Conservation (phyloP, 2,329 filamentous ascomycete genomes). For the Alternaria metachromatica region DNA sequence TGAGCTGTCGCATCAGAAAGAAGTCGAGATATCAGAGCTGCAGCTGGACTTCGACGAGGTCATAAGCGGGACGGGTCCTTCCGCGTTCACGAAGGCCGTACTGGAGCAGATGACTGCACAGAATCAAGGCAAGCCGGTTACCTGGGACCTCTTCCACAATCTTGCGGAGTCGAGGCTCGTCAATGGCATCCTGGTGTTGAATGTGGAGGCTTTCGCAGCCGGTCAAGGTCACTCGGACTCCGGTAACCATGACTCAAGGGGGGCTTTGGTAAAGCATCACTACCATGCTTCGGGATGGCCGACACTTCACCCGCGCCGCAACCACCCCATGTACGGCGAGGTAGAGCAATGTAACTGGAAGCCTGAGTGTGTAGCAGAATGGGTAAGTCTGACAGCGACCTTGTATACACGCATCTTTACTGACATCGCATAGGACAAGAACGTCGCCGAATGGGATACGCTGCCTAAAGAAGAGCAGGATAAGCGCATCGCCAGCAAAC, state of each 20-base stretch:
- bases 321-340: slow-evolving; percentile 72
- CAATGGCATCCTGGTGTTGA: slow-evolving; percentile 69
- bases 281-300: slow-evolving; percentile 79
- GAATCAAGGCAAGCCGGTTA: slow-evolving; percentile 55
- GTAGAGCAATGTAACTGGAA: slow-evolving; percentile 77
- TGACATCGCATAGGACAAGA: slow-evolving; percentile 55
- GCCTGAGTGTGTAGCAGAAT: slow-evolving; percentile 66
- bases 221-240: slow-evolving; percentile 77
- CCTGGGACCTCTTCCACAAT: slow-evolving; percentile 71
- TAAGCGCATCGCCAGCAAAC: slow-evolving; percentile 52
- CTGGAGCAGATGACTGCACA: slow-evolving; percentile 67
- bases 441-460: slow-evolving; percentile 66
- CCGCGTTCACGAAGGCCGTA: slow-evolving; percentile 71
- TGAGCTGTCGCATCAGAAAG: slow-evolving; percentile 64
- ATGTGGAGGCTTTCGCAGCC: slow-evolving; percentile 74
- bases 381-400: slow-evolving; percentile 48
- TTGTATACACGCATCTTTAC: neutral
- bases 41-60: slow-evolving; percentile 74
- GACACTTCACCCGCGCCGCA: slow-evolving; percentile 68
- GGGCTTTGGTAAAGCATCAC: slow-evolving; percentile 74
- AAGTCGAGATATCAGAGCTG: slow-evolving; percentile 65
- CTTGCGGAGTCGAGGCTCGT: slow-evolving; percentile 70
- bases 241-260: slow-evolving; percentile 70
- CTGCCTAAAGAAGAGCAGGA: slow-evolving; percentile 67
- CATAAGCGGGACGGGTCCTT: slow-evolving; percentile 74